These are phyloP conservation scores for Cryphonectria parasitica DNA, from an alignment of 2,329 filamentous ascomycete species.

Conservation along the genomic window DNA sequence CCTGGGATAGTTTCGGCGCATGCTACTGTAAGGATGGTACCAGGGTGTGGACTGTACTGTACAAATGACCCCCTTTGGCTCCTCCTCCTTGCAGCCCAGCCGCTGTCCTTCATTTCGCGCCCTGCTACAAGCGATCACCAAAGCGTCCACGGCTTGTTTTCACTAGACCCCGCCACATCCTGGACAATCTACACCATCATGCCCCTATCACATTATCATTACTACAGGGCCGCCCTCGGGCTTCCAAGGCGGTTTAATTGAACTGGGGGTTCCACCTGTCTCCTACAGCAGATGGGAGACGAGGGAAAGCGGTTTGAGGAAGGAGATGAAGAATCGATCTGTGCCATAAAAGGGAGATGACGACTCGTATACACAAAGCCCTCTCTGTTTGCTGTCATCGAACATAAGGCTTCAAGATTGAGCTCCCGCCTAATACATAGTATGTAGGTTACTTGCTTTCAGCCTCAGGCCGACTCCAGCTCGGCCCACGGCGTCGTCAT, in stretches of 20 bases:
- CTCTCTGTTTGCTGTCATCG: background rate
- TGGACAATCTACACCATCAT: background rate
- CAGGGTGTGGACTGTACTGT: background rate
- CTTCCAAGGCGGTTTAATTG: background rate
- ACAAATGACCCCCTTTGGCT: background rate
- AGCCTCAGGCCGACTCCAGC: background rate
- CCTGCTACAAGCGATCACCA: conserved; percentile 6
- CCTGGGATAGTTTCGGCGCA: background rate
- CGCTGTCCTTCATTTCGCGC: conserved; percentile 11
- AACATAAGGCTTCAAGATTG: background rate
- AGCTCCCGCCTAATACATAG: background rate
- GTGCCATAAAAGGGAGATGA: background rate
- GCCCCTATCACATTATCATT: background rate
- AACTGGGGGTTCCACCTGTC: background rate
- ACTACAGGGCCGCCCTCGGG: no score
- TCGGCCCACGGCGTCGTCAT: background rate
- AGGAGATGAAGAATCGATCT: background rate
- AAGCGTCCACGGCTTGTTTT: conserved; percentile 2
- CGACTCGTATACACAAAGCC: background rate
- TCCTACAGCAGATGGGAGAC: background rate
- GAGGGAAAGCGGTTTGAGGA: background rate
- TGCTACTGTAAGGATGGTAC: background rate
- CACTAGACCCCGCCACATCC: background rate
- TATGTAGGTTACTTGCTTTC: background rate
- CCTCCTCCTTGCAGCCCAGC: background rate